These are phyloP conservation scores for Arthrobotrys pseudoclavata DNA, from an alignment of 2,329 filamentous ascomycete species.

Conservation along the genomic window DNA sequence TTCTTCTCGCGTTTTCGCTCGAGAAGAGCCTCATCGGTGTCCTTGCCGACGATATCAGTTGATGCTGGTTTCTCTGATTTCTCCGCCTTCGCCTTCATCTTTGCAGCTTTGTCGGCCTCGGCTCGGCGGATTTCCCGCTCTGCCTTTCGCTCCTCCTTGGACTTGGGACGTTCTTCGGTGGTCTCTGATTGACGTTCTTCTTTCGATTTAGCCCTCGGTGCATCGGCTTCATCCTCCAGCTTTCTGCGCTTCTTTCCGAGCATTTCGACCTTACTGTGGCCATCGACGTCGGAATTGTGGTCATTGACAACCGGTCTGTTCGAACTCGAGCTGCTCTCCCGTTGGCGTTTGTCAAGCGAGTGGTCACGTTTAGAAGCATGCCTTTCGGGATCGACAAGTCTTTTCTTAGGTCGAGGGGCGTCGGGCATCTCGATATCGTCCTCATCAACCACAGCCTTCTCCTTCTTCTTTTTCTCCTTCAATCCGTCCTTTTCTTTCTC, in stretches of 20 bases:
- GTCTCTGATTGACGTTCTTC: slow-evolving; percentile 30
- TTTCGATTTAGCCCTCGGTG: slow-evolving; percentile 25
- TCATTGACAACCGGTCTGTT: slow-evolving; percentile 57
- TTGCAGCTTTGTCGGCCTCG: slow-evolving; percentile 35
- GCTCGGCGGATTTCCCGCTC: slow-evolving; percentile 49
- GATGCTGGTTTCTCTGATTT: slow-evolving; percentile 51
- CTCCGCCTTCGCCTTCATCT: slow-evolving; percentile 40
- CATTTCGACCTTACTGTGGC: slow-evolving; percentile 41
- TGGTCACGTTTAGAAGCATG: slow-evolving; percentile 54
- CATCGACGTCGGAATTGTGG: slow-evolving; percentile 61
- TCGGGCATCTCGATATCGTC: slow-evolving; percentile 60
- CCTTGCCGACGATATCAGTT: slow-evolving; percentile 35
- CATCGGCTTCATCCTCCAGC: slow-evolving; percentile 59
- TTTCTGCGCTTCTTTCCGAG: slow-evolving; percentile 59
- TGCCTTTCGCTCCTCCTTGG: slow-evolving; percentile 50
- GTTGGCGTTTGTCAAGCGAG: slow-evolving; percentile 60
- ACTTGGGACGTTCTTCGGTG: slow-evolving; percentile 26
- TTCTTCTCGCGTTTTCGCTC: slow-evolving; percentile 61
- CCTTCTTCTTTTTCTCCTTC: slow-evolving; percentile 57
- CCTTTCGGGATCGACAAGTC: slow-evolving; percentile 56
- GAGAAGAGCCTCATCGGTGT: slow-evolving; percentile 46
- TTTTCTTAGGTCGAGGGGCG: slow-evolving; percentile 47
- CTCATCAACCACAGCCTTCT: slow-evolving; percentile 33
- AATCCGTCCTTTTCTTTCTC: slow-evolving; percentile 55
- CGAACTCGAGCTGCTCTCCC: slow-evolving; percentile 61